Evolutionary conservation across 495 filamentous ascomycete genomes (phyloP), one percentile per base, ranked within the genome.

Genomic region (Penicillium dipodomyicola): DNA sequence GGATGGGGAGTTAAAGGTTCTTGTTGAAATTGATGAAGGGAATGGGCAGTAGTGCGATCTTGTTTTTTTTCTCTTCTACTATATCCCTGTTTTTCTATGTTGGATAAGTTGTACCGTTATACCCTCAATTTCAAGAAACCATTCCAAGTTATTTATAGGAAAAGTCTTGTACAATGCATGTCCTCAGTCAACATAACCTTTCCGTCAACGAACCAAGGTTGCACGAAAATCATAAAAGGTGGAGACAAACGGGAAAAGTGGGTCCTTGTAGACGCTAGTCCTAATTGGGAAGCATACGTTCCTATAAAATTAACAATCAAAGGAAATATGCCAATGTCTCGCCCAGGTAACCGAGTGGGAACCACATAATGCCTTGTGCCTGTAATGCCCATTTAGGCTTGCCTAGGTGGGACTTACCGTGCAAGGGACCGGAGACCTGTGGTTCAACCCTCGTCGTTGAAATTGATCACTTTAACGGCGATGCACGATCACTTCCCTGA

Each of bases 1-100:
- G 77, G 80, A 82, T 55, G 72, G 72, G 8, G 69, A 76, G n/a
- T 58, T 81, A 54, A 75, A 65, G 50, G 71, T 80, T 52, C 57
- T 82, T 32, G 63, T 80, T 27, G 75, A 79, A n/a, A 19, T 72
- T 39, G 70, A 62, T 35, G 52, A 49, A 5, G 39, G 45, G n/a
- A 17, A 25, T n/a, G 49, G 49, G 17, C 48, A 64, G 45, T 63
- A 59, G 4, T 44, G 35, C 44, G n/a, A 23, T 47, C 5, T 46
- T 20, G 20, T 20, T 54, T n/a, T 27, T 41, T 47, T 46, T 15
- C 41, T 5, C 15, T 49, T 14, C 35, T 48, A 12, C 30, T 39
- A 43, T 52, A 49, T 40, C 50, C 52, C 54, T 54, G 44, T 58
- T 54, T 39, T 49, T 49, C 25, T 14, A 5, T n/a, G 15, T 52